Conservation (phyloP, 2,329 filamentous ascomycete species). For the Zasmidium cellare region DNA sequence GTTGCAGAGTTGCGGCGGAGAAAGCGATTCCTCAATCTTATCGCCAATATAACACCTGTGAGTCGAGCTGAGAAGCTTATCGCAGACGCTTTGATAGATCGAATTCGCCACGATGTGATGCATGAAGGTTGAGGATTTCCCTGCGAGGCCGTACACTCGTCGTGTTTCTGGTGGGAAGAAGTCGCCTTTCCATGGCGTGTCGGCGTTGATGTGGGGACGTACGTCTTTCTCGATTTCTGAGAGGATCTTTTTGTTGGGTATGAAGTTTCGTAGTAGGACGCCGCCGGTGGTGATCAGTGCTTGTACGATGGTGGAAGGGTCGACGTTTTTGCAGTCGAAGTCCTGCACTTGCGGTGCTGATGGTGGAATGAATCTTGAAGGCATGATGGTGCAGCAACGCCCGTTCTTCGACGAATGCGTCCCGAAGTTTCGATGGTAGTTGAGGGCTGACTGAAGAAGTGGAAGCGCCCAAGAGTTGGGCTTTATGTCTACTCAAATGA, state of each 20-base stretch:
- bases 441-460: too few relatives aligned
- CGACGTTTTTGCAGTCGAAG: too few relatives aligned
- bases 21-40: conserved; percentile 5
- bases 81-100: conserved; percentile 8
- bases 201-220: conserved; percentile 4
- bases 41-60: conserved; percentile 10
- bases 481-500: too few relatives aligned
- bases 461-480: too few relatives aligned
- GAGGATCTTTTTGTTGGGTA: neutral
- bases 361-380: too few relatives aligned
- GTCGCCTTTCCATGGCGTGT: conserved; percentile 9
- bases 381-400: too few relatives aligned
- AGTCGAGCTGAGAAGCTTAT: conserved; percentile 1
- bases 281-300: too few relatives aligned
- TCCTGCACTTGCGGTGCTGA: too few relatives aligned
- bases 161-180: conserved; percentile 11
- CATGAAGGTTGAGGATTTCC: neutral
- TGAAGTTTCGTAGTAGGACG: too few relatives aligned
- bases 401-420: too few relatives aligned
- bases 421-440: too few relatives aligned
- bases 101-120: neutral
- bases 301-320: too few relatives aligned
- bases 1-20: conserved; percentile 28
- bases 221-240: conserved; percentile 2
- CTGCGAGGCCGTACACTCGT: neutral